Evolutionary conservation across 257 asterid genomes (phyloP).

Genomic region (Henckelia pumila): DNA sequence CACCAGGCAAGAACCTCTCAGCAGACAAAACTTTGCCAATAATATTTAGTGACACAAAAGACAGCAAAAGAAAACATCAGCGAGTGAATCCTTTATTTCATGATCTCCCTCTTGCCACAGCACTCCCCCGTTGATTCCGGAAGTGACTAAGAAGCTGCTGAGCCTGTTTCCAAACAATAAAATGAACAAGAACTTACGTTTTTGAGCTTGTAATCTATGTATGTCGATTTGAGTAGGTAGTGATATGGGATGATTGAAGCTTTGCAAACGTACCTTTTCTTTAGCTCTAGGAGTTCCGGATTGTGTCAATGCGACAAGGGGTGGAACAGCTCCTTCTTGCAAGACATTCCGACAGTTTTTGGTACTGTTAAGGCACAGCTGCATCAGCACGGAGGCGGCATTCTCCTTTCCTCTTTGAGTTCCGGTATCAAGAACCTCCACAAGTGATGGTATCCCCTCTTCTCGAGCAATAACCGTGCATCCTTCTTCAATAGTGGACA

Average conservation of each 20-base stretch:
- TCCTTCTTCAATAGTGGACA: slow-evolving; percentile 79
- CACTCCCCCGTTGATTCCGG: slow-evolving; percentile 78
- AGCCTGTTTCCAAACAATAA: slow-evolving; percentile 50
- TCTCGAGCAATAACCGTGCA: slow-evolving; percentile 79
- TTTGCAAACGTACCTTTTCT: slow-evolving; percentile 64
- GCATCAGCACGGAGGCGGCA: slow-evolving; percentile 81
- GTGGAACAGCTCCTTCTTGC: slow-evolving; percentile 98
- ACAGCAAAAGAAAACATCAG: slow-evolving; percentile 23
- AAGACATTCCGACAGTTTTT: slow-evolving; percentile 71
- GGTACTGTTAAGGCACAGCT: slow-evolving; percentile 65
- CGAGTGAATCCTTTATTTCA: slow-evolving; percentile 27
- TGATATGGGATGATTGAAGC: not conserved
- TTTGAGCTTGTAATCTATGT: not conserved
- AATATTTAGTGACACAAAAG: slow-evolving; percentile 23
- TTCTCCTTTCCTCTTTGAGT: slow-evolving; percentile 92
- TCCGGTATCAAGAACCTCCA: slow-evolving; percentile 78
- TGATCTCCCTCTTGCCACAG: slow-evolving; percentile 55
- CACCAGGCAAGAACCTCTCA: slow-evolving; percentile 24
- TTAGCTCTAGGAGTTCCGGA: slow-evolving; percentile 88
- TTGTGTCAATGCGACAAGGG: slow-evolving; percentile 88
- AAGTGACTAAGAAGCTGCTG: slow-evolving; percentile 96
- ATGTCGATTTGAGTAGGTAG: not conserved
- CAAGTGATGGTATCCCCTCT: slow-evolving; percentile 79
- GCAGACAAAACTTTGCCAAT: slow-evolving; percentile 27
- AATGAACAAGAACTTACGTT: not conserved